Evolutionary conservation across 495 filamentous ascomycete genomes (phyloP).

Genomic region (Penicillium arizonense): DNA sequence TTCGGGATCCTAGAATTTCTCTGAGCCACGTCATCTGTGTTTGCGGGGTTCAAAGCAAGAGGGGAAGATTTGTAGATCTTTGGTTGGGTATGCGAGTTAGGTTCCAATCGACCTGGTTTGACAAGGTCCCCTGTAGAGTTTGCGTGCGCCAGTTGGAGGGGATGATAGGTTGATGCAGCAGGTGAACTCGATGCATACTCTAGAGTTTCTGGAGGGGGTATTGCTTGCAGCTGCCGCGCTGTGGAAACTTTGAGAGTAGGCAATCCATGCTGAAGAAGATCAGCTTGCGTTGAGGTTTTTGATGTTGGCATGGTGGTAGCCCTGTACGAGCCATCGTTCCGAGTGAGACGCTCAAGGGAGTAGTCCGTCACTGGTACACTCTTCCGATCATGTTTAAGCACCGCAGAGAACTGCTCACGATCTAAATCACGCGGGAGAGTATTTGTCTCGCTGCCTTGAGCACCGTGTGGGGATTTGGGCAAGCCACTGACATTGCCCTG

Average conservation of each 20-base stretch:
- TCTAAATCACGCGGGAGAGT: conserved; percentile 24
- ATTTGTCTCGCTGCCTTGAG: neutral
- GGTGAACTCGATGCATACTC: neutral
- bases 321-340: neutral
- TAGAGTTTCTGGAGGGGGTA: neutral
- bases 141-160: neutral
- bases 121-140: neutral
- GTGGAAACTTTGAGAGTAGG: conserved; percentile 2
- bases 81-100: conserved; percentile 10
- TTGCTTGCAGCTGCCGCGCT: conserved; percentile 5
- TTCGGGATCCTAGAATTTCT: neutral
- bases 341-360: neutral
- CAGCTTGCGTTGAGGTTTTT: conserved; percentile 1
- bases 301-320: conserved; percentile 1
- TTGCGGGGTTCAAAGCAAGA: conserved; percentile 25
- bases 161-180: neutral
- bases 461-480: neutral
- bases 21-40: conserved; percentile 4
- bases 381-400: conserved; percentile 21
- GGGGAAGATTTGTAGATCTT: conserved; percentile 36
- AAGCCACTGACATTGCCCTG: neutral
- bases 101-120: conserved; percentile 9
- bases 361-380: neutral
- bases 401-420: conserved; percentile 29
- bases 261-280: neutral